phyloP scores from a whole-genome alignment of 2,329 filamentous ascomycete genomes.

The Dothidotthia symphoricarpi region DNA sequence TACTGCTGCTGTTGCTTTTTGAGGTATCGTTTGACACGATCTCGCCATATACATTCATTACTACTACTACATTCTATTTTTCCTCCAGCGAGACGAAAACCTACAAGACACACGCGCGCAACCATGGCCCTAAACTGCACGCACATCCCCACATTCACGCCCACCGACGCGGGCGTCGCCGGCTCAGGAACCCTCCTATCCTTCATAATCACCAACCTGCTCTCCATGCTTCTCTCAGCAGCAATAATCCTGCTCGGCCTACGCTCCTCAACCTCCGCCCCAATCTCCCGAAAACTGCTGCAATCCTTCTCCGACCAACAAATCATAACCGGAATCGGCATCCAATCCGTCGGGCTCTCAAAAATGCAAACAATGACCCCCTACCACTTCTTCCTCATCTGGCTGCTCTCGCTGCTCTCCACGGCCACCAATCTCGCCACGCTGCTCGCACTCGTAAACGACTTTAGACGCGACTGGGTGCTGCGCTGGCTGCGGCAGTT shows the following conservation, averaged over 20 bases:
- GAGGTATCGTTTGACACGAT: too few relatives aligned
- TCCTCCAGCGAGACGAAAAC: too few relatives aligned
- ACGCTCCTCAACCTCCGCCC: slow-evolving; percentile 47
- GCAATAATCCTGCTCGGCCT: slow-evolving; percentile 58
- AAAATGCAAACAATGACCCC: slow-evolving; percentile 59
- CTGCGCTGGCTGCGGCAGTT: slow-evolving; percentile 64
- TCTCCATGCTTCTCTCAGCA: slow-evolving; percentile 57
- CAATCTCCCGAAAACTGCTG: slow-evolving; percentile 62
- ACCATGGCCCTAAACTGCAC: too few relatives aligned
- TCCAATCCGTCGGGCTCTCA: slow-evolving; percentile 62
- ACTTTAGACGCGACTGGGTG: slow-evolving; percentile 66
- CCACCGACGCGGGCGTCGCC: too few relatives aligned
- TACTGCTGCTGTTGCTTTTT: too few relatives aligned
- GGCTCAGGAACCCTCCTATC: slow-evolving; percentile 66
- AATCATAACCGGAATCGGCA: slow-evolving; percentile 67
- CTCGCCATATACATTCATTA: too few relatives aligned
- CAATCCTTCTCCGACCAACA: slow-evolving; percentile 67
- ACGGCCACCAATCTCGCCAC: slow-evolving; percentile 66
- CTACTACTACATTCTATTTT: too few relatives aligned
- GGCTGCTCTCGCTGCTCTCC: slow-evolving; percentile 64
- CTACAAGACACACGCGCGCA: too few relatives aligned
- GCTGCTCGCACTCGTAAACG: slow-evolving; percentile 62
- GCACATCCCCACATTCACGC: too few relatives aligned
- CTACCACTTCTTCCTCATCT: slow-evolving; percentile 71
- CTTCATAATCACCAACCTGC: slow-evolving; percentile 62